Base-by-base conservation (phyloP, 1,139 yeast genomes). In the Taphrina communis region DNA sequence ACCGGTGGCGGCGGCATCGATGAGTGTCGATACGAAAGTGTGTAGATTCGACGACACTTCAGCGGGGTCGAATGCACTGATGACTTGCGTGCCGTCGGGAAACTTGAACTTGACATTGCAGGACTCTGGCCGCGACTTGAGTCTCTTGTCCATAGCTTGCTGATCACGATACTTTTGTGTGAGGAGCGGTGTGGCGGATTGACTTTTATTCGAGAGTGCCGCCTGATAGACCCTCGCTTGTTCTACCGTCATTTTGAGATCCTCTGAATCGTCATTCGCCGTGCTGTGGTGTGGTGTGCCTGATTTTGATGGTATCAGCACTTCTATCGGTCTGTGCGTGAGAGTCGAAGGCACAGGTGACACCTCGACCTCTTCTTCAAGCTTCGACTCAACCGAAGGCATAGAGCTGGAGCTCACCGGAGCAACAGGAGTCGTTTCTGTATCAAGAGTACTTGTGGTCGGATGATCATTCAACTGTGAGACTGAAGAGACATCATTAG, bases 41-140 rank as follows among this genome's bases (percentile, higher is more conserved):
- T 58, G 44, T 14, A 58, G 14, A 5, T 42, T 53, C 9, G 62
- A 58, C 8, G 53, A 25, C n/a, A 44, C 35, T 39, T 58, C 62
- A 4, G 53, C 9, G 8, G 62, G 51, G 6, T 44, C 17, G 50
- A 65, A 65, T 4, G 68, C 12, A 8, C 68, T 44, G 46, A 65
- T 65, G 50, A 57, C 46, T 12, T 65, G 68, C 35, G 57, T 57
- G n/a, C 46, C 36, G 50, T 65, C 68, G 6, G 65, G 56, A 11
- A 65, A 61, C 42, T 36, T 56, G 38, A 65, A 65, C 21, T 65
- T 65, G 39, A 65, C 48, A 31, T 39, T 42, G 41, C 62, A 58
- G 6, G 25, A 14, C 21, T 58, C 62, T 8, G 62, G 62, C 53
- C 44, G 42, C 39, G 62, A 44, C 41, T 44, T 42, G 48, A 58